Percentiles rank a stretch among this genome's conserved stretches.
Evolutionary conservation across 306 rosid species (phyloP).

Genomic region (Coriaria nepalensis): DNA sequence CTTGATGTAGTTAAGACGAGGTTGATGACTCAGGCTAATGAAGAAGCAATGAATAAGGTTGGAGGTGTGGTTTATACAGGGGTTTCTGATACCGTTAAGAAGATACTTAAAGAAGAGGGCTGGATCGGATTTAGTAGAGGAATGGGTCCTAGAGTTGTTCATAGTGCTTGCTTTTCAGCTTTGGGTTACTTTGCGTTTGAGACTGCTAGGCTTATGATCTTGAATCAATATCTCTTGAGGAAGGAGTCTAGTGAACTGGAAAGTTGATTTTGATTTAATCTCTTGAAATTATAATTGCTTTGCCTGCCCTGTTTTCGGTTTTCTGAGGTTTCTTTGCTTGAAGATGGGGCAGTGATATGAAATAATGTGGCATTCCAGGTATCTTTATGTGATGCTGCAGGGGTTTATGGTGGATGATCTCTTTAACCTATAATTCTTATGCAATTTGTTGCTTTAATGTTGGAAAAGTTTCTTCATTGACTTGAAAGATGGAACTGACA

Average conservation of each 20-base stretch:
- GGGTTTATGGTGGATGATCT: too few species aligned
- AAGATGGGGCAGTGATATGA: too few species aligned
- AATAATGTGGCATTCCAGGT: too few species aligned
- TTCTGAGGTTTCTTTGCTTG: too few species aligned
- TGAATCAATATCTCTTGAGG: conserved; percentile 42
- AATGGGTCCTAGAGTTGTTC: conserved; percentile 87
- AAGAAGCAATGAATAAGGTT: conserved; percentile 37
- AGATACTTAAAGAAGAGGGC: conserved; percentile 69
- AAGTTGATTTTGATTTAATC: too few species aligned
- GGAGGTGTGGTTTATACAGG: conserved; percentile 46
- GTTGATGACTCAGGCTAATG: conserved; percentile 71
- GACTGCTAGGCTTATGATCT: conserved; percentile 62
- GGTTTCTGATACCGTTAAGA: conserved; percentile 41
- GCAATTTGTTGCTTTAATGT: too few species aligned
- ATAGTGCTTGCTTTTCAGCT: conserved; percentile 84
- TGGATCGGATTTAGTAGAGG: conserved; percentile 74
- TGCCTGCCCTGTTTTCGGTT: too few species aligned
- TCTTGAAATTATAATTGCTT: too few species aligned
- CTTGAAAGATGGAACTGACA: too few species aligned
- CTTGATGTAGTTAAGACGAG: conserved; percentile 88
- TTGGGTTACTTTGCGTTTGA: conserved; percentile 90
- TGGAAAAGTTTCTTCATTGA: too few species aligned
- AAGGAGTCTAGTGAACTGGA: conserved; percentile 27
- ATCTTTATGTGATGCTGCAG: too few species aligned
- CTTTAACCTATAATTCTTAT: too few species aligned